A percentile compares a stretch with the other conserved stretches of the same genome.
phyloP scores from a whole-genome alignment of 139 green algal species.

The Picochlorum sp. region DNA sequence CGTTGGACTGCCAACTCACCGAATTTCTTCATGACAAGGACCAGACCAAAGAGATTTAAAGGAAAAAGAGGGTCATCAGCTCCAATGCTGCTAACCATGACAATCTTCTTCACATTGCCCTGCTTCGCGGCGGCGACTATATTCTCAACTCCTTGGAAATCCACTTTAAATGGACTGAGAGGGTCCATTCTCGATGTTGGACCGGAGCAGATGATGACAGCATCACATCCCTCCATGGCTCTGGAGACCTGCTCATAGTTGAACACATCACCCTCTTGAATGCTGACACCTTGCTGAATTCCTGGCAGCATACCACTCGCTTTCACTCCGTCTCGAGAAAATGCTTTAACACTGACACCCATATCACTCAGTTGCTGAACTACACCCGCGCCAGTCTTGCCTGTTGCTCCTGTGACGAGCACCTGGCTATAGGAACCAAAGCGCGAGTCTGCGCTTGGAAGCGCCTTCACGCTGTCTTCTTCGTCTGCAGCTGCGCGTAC shows the following conservation, averaged over 20 bases:
- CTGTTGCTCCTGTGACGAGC: constrained; percentile 51
- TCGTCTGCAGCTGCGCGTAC: too few relatives aligned
- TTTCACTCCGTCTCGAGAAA: constrained; percentile 47
- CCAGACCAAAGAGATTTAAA: constrained; percentile 71
- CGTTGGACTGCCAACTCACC: constrained; percentile 71
- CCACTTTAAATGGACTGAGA: constrained; percentile 62
- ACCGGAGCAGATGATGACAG: constrained; percentile 58
- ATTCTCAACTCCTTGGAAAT: constrained; percentile 65
- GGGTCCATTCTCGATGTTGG: constrained; percentile 47
- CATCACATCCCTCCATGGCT: constrained; percentile 43
- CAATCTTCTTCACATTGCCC: constrained; percentile 40
- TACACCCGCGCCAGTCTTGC: constrained; percentile 40
- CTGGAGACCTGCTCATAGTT: constrained; percentile 35
- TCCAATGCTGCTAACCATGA: constrained; percentile 59
- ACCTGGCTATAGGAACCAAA: constrained; percentile 16
- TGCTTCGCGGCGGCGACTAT: constrained; percentile 52
- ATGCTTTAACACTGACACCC: constrained; percentile 40
- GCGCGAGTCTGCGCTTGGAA: too few relatives aligned
- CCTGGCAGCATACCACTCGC: constrained; percentile 27
- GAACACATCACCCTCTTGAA: constrained; percentile 51
- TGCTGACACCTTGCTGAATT: constrained; percentile 16
- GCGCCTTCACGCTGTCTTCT: too few relatives aligned
- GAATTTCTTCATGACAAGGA: constrained; percentile 71
- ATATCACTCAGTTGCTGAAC: constrained; percentile 36
- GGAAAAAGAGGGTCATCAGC: constrained; percentile 59